A percentile compares a stretch with the other conserved stretches of the same genome.
Evolutionary conservation across 139 green algal species (phyloP).

Genomic region (Chlorella sp.): DNA sequence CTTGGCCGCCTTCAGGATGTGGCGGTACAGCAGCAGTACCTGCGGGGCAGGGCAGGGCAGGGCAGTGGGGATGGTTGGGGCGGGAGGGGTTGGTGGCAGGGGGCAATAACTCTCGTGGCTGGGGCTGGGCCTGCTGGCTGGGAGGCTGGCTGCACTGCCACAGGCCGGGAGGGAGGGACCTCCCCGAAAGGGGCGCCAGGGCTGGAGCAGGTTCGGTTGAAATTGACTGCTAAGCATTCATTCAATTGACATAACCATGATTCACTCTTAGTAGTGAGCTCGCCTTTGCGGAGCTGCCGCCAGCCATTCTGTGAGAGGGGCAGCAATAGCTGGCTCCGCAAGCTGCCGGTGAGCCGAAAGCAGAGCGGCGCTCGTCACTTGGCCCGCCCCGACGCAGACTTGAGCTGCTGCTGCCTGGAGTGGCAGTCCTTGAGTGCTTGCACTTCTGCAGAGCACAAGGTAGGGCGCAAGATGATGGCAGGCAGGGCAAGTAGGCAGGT

Average conservation of each 20-base stretch:
- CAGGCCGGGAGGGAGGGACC: too few species aligned
- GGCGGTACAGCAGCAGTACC: slow-evolving; percentile 71
- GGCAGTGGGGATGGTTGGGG: background rate
- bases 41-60: background rate
- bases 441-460: slow-evolving; percentile 34
- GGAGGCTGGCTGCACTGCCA: background rate
- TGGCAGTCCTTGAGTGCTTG: slow-evolving; percentile 53
- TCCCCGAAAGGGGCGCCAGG: too few species aligned
- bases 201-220: too few species aligned
- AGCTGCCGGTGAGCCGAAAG: background rate
- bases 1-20: slow-evolving; percentile 79
- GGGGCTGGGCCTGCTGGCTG: background rate
- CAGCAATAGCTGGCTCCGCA: background rate
- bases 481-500: background rate
- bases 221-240: too few species aligned
- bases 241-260: too few species aligned
- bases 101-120: too few species aligned
- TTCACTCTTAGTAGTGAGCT: too few species aligned
- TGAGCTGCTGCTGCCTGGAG: slow-evolving; percentile 26
- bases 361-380: background rate
- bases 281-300: background rate
- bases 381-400: background rate
- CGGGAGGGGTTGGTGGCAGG: background rate
- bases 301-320: background rate
- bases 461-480: background rate